phyloP scores from a whole-genome alignment of 805 yeast species.

The Hanseniaspora lindneri region DNA sequence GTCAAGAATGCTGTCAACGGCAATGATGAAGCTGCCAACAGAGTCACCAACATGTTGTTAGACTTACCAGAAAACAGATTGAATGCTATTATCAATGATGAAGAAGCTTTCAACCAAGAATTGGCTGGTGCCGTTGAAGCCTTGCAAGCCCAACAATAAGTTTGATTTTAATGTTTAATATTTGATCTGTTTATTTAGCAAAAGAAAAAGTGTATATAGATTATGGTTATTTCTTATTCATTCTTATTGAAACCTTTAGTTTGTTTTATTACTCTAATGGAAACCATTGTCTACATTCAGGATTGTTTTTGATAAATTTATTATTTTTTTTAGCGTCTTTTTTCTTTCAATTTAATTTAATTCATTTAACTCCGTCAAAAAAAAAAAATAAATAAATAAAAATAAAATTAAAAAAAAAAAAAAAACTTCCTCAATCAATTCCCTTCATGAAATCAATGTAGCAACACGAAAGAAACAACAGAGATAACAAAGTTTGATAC shows the following conservation, averaged over 20 bases:
- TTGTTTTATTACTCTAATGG: no score
- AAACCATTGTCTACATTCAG: no score
- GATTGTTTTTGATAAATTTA: background rate
- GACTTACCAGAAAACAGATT: constrained; percentile 90
- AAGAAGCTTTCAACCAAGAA: constrained; percentile 76
- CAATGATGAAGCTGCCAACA: constrained; percentile 83
- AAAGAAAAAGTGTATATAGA: no score
- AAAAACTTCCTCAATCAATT: no score
- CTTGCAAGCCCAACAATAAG: background rate
- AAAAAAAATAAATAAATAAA: no score
- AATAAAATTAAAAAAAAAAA: no score
- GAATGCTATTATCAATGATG: constrained; percentile 78
- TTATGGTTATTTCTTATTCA: background rate
- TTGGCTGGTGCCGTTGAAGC: constrained; percentile 55
- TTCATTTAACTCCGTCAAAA: no score
- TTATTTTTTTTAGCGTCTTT: background rate
- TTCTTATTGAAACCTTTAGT: background rate
- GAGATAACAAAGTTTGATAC: no score
- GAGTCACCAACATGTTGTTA: constrained; percentile 96
- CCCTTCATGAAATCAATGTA: no score
- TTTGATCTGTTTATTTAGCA: no score
- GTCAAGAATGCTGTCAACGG: constrained; percentile 78
- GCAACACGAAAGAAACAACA: no score
- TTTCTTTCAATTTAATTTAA: no score
- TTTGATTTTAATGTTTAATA: background rate